Evolutionary conservation across 164 flowering plant species (phyloP), one percentile per base, ranked within the genome.

Genomic region (Cinnamomum chago): DNA sequence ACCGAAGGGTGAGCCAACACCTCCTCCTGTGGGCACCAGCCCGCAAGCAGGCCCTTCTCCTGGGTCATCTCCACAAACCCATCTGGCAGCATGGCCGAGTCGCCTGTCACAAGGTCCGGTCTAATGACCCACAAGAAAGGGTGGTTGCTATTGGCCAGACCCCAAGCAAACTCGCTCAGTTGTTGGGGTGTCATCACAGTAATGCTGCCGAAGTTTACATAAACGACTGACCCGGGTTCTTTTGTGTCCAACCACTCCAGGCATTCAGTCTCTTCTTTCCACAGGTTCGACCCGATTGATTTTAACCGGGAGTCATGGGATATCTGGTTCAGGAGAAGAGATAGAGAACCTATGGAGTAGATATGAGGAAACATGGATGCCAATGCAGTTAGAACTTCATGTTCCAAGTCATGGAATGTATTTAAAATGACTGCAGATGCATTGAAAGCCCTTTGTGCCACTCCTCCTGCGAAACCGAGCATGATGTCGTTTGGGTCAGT

Each of bases 201-300:
- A 13, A 84, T 79, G 80, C 88, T 88, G 0, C 91, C 90, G 64
- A 81, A 85, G 52, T 88, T 86, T 25, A 88, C 90, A 50, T 85
- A 85, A 25, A 88, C 70, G 3, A 86, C 88, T 0, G 88, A 85
- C 10, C 70, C 76, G n/a, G 83, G 81, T n/a, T 79, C 77, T 60
- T 80, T 80, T 2, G 78, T 17, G 33, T 83, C 78, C 14, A 88
- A 75, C 89, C 89, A 88, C 4, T 79, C 76, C 4, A 85, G 52
- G 50, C 85, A 84, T n/a, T 62, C 75, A 0, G 22, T 9, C 0
- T 88, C 86, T 67, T 86, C 88, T 71, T 67, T 82, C 91, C 91
- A 88, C 6, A 86, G 73, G 66, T 74, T 88, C 0, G 84, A 82
- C 7, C 79, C 76, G 3, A 86, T 62, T 4, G 76, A 75, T 14